phyloP scores from a whole-genome alignment of 2,329 filamentous ascomycete species.

The Fusarium hainanense region DNA sequence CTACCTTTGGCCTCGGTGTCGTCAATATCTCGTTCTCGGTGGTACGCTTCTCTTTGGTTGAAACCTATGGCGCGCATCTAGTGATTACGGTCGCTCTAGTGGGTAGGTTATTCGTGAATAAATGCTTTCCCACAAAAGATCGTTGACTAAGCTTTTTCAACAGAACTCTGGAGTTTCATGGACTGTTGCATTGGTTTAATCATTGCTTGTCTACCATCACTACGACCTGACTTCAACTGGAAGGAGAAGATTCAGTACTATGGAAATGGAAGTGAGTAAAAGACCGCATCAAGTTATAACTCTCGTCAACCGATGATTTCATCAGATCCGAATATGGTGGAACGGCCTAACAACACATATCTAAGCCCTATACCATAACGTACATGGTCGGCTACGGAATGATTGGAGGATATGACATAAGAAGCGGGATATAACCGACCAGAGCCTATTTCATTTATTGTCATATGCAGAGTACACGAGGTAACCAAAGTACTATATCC shows the following conservation, averaged over 20 bases:
- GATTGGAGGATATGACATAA: neutral
- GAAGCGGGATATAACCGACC: neutral
- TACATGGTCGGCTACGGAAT: neutral
- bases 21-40: slow-evolving; percentile 19
- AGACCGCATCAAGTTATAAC: neutral
- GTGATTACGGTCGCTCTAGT: slow-evolving; percentile 5
- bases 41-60: slow-evolving; percentile 1
- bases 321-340: neutral
- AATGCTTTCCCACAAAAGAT: fast-evolving
- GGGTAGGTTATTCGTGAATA: neutral
- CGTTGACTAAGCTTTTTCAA: fast-evolving
- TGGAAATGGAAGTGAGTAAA: neutral
- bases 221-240: slow-evolving; percentile 16
- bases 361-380: neutral
- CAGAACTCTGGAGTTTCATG: slow-evolving; percentile 21
- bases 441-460: neutral
- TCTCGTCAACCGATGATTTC: neutral
- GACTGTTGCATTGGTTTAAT: slow-evolving; percentile 12
- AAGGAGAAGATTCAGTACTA: slow-evolving; percentile 8
- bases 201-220: slow-evolving; percentile 20
- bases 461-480: neutral
- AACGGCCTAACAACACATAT: neutral
- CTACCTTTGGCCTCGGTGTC: slow-evolving; percentile 19
- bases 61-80: neutral
- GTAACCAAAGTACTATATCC: neutral